A percentile compares a stretch with the other conserved stretches of the same genome.
phyloP scores from a whole-genome alignment of 2,329 filamentous ascomycete genomes.

The Fusarium torulosum region DNA sequence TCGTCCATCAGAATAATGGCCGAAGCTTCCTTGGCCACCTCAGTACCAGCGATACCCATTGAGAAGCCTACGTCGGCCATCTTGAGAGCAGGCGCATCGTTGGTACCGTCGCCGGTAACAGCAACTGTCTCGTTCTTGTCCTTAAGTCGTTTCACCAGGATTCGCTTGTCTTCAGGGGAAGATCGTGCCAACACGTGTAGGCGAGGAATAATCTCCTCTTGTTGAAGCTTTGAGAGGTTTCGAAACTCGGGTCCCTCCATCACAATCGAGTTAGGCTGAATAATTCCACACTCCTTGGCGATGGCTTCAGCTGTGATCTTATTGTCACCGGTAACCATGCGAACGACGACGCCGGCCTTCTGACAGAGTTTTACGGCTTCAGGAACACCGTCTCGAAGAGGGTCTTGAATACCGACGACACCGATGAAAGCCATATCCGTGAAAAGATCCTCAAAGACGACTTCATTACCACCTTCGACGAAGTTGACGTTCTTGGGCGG shows the following conservation, averaged over 20 bases:
- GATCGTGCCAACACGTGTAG: slow-evolving; percentile 80
- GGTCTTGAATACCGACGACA: slow-evolving; percentile 85
- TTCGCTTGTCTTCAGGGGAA: slow-evolving; percentile 81
- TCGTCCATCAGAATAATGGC: slow-evolving; percentile 90
- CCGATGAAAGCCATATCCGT: slow-evolving; percentile 75
- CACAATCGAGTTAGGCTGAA: slow-evolving; percentile 74
- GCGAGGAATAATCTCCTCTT: slow-evolving; percentile 75
- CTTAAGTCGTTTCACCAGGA: slow-evolving; percentile 78
- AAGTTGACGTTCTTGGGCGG: slow-evolving; percentile 74
- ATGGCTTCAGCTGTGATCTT: slow-evolving; percentile 83
- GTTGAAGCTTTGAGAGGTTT: slow-evolving; percentile 74
- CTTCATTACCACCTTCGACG: slow-evolving; percentile 68
- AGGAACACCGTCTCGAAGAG: slow-evolving; percentile 78
- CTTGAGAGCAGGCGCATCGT: slow-evolving; percentile 84
- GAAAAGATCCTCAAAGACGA: slow-evolving; percentile 76
- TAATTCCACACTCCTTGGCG: slow-evolving; percentile 81
- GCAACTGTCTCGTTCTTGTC: slow-evolving; percentile 82
- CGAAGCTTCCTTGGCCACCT: slow-evolving; percentile 87
- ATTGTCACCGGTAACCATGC: slow-evolving; percentile 90
- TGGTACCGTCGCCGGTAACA: slow-evolving; percentile 86
- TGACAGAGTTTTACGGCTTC: slow-evolving; percentile 81
- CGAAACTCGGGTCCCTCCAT: slow-evolving; percentile 85
- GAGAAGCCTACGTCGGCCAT: slow-evolving; percentile 87
- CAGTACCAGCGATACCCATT: slow-evolving; percentile 86
- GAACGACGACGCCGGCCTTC: slow-evolving; percentile 80